Percentiles rank a stretch among this genome's conserved stretches.
phyloP scores from a whole-genome alignment of 345 rosid species.

The Reutealis trisperma region DNA sequence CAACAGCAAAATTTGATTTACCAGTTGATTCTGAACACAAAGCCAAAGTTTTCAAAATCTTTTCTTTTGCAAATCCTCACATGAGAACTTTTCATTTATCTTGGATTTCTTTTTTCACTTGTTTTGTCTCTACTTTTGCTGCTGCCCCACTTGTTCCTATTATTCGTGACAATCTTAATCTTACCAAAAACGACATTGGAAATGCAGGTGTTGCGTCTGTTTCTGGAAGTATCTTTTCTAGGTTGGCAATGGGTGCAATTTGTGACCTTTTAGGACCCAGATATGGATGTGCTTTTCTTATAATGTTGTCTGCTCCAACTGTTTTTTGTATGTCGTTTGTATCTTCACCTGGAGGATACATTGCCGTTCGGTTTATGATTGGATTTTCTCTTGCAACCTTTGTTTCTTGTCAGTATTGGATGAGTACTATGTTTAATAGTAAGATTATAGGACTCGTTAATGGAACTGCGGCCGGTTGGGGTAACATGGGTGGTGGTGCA shows the following conservation, averaged over 20 bases:
- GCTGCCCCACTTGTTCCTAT: conserved; percentile 92
- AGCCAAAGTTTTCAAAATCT: conserved; percentile 68
- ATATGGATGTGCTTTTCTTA: conserved; percentile 77
- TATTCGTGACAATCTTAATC: conserved; percentile 77
- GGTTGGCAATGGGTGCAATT: conserved; percentile 90
- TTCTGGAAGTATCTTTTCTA: conserved; percentile 84
- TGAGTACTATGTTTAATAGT: conserved; percentile 95
- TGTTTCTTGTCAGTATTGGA: conserved; percentile 94
- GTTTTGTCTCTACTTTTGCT: conserved; percentile 87
- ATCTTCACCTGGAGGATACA: conserved; percentile 59
- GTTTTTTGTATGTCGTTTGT: conserved; percentile 87
- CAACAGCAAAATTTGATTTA: conserved; percentile 57
- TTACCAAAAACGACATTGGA: conserved; percentile 63
- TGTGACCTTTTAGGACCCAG: conserved; percentile 86
- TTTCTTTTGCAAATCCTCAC: conserved; percentile 78
- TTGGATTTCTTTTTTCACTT: conserved; percentile 89
- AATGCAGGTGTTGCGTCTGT: conserved; percentile 95
- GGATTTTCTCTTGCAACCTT: conserved; percentile 92
- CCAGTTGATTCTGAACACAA: conserved; percentile 91
- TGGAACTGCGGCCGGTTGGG: conserved; percentile 98
- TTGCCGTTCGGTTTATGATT: conserved; percentile 81
- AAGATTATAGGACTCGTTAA: conserved; percentile 82
- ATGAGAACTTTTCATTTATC: conserved; percentile 92
- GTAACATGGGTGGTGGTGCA: conserved; percentile 92
- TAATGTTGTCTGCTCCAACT: conserved; percentile 82